Evolutionary conservation across 371 early-diverging fungal species (phyloP).

Genomic region (Smittium culicis): DNA sequence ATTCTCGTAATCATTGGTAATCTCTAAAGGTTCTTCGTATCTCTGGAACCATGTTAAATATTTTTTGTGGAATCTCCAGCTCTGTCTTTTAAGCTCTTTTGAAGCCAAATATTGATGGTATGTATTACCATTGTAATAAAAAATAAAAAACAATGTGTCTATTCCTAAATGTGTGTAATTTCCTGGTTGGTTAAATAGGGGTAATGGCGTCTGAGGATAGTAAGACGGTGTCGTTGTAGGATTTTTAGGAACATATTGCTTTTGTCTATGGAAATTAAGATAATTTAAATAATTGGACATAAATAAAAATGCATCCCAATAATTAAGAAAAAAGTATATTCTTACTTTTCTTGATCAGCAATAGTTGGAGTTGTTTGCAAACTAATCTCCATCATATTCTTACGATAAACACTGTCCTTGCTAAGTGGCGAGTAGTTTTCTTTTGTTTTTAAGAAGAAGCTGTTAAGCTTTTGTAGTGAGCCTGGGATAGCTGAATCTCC

Average conservation of each 20-base stretch:
- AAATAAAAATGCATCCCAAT: conserved; percentile 44
- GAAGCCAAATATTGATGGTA: conserved; percentile 96
- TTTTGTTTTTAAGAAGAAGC: background rate
- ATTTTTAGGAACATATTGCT: conserved; percentile 52
- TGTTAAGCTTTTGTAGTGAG: background rate
- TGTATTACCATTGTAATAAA: conserved; percentile 94
- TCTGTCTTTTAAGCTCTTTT: conserved; percentile 87
- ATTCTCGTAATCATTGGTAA: conserved; percentile 96
- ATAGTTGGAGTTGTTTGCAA: conserved; percentile 23
- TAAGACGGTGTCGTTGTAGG: conserved; percentile 72
- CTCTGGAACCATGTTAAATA: conserved; percentile 99
- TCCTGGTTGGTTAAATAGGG: conserved; percentile 61
- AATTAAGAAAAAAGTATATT: background rate
- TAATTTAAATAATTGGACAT: conserved; percentile 61
- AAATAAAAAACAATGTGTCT: conserved; percentile 97
- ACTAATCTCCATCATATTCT: conserved; percentile 27
- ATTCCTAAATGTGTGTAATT: conserved; percentile 85
- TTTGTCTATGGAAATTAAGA: conserved; percentile 57
- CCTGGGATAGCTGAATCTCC: background rate
- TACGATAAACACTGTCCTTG: conserved; percentile 9
- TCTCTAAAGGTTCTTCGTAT: conserved; percentile 90
- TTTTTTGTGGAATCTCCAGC: conserved; percentile 98
- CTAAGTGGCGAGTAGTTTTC: conserved; percentile 9
- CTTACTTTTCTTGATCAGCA: conserved; percentile 26
- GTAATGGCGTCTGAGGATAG: conserved; percentile 77